These are phyloP conservation scores for Kuraishia molischiana DNA, from an alignment of 805 yeast species.

Conservation along the genomic window DNA sequence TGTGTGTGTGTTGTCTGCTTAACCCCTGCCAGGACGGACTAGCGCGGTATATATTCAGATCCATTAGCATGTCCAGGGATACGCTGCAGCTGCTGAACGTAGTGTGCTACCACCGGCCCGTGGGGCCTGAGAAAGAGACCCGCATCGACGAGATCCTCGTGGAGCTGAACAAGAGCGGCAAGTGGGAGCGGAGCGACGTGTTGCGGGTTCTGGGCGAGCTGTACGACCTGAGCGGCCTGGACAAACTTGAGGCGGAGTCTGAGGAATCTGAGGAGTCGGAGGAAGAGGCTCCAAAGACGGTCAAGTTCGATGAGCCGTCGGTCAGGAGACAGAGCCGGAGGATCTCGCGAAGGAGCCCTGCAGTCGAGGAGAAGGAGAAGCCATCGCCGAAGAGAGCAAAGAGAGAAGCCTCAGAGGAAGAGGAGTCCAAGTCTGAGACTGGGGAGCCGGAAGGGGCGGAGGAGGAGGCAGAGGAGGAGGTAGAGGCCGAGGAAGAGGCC, in stretches of 20 bases:
- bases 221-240: conserved; percentile 51
- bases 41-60: neutral
- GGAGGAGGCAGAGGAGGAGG: conserved; percentile 1
- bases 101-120: conserved; percentile 59
- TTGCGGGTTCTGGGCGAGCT: conserved; percentile 24
- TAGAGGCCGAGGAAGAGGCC: neutral
- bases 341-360: conserved; percentile 2
- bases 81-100: conserved; percentile 35
- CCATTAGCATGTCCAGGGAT: neutral
- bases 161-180: conserved; percentile 9
- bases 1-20: no score
- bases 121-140: conserved; percentile 39
- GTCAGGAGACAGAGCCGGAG: conserved; percentile 2
- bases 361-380: neutral
- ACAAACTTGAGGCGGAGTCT: conserved; percentile 33
- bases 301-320: neutral
- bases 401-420: conserved; percentile 1
- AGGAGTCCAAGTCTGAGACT: neutral
- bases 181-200: conserved; percentile 9
- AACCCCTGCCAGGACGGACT: no score
- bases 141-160: conserved; percentile 29
- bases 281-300: conserved; percentile 4
- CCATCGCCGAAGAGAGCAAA: neutral
- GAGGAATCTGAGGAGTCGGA: conserved; percentile 5
- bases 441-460: neutral